Evolutionary conservation across 2,329 filamentous ascomycete genomes (phyloP).

Genomic region (Ilyonectria robusta): DNA sequence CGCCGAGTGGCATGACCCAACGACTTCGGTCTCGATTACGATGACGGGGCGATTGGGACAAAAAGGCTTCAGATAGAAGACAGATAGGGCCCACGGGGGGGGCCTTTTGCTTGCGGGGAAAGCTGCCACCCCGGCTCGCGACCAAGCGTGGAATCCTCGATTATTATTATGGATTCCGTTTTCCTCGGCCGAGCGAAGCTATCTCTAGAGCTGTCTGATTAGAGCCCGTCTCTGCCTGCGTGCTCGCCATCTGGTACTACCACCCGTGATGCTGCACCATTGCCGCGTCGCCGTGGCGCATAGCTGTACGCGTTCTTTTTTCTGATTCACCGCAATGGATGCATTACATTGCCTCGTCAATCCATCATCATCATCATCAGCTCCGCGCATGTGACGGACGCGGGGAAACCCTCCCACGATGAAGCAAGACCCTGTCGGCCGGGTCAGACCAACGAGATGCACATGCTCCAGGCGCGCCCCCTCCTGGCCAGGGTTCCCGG

Average conservation of each 20-base stretch:
- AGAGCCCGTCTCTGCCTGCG: background rate
- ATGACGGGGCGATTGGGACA: background rate
- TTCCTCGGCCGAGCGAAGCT: background rate
- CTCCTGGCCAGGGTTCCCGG: background rate
- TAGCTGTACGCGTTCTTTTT: background rate
- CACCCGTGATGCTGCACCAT: background rate
- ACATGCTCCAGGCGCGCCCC: background rate
- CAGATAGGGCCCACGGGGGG: background rate
- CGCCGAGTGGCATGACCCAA: background rate
- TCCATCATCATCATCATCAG: constrained; percentile 24
- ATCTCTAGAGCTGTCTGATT: background rate
- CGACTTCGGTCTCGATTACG: background rate
- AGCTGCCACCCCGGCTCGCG: background rate
- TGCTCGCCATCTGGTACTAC: background rate
- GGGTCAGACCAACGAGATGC: background rate
- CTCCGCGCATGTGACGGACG: constrained; percentile 26
- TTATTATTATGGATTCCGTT: background rate
- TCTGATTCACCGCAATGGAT: background rate
- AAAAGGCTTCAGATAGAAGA: background rate
- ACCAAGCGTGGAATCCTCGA: background rate
- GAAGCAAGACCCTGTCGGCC: background rate
- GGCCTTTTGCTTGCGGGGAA: background rate
- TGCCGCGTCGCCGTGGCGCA: background rate
- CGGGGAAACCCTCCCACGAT: constrained; percentile 20
- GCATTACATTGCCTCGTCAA: constrained; percentile 1